phyloP scores from a whole-genome alignment of 768 basidiomycete species.

The Neoboletus brunneissimus region DNA sequence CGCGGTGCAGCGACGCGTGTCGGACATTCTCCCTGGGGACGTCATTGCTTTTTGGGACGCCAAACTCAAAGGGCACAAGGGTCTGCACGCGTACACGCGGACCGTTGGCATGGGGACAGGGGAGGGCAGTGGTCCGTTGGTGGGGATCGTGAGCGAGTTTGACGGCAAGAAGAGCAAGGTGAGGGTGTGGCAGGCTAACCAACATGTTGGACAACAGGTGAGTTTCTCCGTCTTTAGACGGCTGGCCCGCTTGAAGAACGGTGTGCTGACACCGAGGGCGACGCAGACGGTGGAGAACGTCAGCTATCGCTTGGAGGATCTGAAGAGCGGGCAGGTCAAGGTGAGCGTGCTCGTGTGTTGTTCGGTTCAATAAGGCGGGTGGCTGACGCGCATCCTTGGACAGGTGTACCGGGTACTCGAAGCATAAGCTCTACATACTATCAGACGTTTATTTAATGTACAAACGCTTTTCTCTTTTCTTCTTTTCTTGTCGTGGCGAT shows the following conservation, averaged over 20 bases:
- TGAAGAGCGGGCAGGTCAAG: slow-evolving; percentile 82
- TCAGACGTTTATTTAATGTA: neutral
- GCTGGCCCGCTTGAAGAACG: slow-evolving; percentile 31
- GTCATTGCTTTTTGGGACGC: slow-evolving; percentile 73
- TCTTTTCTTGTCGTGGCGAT: neutral
- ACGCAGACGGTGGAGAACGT: slow-evolving; percentile 64
- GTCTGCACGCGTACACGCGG: slow-evolving; percentile 70
- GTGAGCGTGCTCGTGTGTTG: slow-evolving; percentile 34
- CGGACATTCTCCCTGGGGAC: slow-evolving; percentile 87
- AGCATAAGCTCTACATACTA: slow-evolving; percentile 26
- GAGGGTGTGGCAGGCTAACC: slow-evolving; percentile 81
- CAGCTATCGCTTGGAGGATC: slow-evolving; percentile 87
- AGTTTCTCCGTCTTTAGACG: slow-evolving; percentile 31
- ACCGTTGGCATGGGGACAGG: slow-evolving; percentile 29
- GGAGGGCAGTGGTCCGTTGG: slow-evolving; percentile 43
- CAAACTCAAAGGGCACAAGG: slow-evolving; percentile 77
- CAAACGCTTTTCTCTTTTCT: neutral
- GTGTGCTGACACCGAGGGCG: slow-evolving; percentile 36
- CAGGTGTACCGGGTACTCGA: slow-evolving; percentile 43
- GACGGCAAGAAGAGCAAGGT: slow-evolving; percentile 88
- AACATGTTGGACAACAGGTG: slow-evolving; percentile 81
- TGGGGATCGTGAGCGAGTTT: slow-evolving; percentile 79
- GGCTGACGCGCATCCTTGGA: slow-evolving; percentile 10
- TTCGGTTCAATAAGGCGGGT: neutral
- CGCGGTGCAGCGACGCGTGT: slow-evolving; percentile 66